These are phyloP conservation scores for Angophora floribunda DNA, from an alignment of 345 rosid genomes.

Conservation along the genomic window DNA sequence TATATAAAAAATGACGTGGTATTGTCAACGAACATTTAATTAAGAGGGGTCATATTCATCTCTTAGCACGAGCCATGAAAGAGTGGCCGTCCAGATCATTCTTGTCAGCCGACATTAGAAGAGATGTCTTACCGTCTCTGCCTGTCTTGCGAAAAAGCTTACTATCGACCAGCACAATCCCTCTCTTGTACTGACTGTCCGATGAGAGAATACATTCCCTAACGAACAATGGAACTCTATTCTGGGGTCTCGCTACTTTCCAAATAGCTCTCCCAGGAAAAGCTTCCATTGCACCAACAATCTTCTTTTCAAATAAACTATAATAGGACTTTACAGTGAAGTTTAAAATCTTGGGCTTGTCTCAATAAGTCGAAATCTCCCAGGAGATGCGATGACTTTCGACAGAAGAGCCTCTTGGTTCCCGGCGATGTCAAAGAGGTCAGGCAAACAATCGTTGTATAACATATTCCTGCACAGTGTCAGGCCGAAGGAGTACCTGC, in stretches of 20 bases:
- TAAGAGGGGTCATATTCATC: neutral
- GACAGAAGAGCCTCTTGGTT: neutral
- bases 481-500: neutral
- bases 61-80: too few species aligned
- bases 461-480: neutral
- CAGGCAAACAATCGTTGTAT: neutral
- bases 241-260: neutral
- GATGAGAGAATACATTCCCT: neutral
- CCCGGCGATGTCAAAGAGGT: neutral
- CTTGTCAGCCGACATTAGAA: too few species aligned
- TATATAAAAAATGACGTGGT: neutral
- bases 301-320: neutral
- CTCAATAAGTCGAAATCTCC: neutral
- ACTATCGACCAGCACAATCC: neutral
- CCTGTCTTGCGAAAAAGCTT: neutral
- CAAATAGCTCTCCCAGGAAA: neutral
- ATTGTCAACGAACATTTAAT: neutral
- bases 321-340: neutral
- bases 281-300: neutral
- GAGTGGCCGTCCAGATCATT: too few species aligned
- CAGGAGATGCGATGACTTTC: neutral
- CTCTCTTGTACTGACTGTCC: neutral
- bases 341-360: neutral
- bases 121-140: too few species aligned
- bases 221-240: neutral